Evolutionary conservation across 2,329 filamentous ascomycete genomes (phyloP).

Genomic region (Penicillium sp.): DNA sequence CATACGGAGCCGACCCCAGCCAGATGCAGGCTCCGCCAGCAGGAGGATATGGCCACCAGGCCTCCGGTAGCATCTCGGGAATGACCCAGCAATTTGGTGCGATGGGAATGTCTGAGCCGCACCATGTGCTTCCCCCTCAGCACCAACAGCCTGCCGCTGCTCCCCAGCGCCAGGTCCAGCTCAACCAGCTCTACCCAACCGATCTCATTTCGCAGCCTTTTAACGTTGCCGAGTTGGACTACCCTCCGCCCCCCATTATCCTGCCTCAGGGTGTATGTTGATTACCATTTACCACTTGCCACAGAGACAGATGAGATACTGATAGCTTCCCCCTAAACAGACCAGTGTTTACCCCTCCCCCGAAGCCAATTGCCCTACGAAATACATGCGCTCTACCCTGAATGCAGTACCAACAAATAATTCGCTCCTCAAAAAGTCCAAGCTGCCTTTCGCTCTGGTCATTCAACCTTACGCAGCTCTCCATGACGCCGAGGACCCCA

Average conservation of each 20-base stretch:
- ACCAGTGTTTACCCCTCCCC: slow-evolving; percentile 89
- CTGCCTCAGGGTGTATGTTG: slow-evolving; percentile 84
- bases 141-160: slow-evolving; percentile 52
- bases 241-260: slow-evolving; percentile 87
- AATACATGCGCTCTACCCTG: slow-evolving; percentile 92
- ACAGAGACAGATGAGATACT: slow-evolving; percentile 35
- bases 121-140: slow-evolving; percentile 48
- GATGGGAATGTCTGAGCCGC: slow-evolving; percentile 69
- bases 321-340: slow-evolving; percentile 54
- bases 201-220: slow-evolving; percentile 93
- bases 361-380: slow-evolving; percentile 85
- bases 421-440: slow-evolving; percentile 93
- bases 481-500: slow-evolving; percentile 87
- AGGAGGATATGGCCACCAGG: slow-evolving; percentile 3
- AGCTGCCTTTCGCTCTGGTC: slow-evolving; percentile 90
- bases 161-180: slow-evolving; percentile 54
- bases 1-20: slow-evolving; percentile 50
- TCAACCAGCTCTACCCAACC: slow-evolving; percentile 91
- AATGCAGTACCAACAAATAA: slow-evolving; percentile 93
- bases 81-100: slow-evolving; percentile 83
- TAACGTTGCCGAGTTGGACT: slow-evolving; percentile 88
- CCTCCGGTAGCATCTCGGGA: slow-evolving; percentile 58
- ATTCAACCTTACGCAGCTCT: slow-evolving; percentile 95
- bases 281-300: neutral
- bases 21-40: slow-evolving; percentile 61